phyloP scores from a whole-genome alignment of 2,329 filamentous ascomycete genomes.

The Sporothrix phasma region DNA sequence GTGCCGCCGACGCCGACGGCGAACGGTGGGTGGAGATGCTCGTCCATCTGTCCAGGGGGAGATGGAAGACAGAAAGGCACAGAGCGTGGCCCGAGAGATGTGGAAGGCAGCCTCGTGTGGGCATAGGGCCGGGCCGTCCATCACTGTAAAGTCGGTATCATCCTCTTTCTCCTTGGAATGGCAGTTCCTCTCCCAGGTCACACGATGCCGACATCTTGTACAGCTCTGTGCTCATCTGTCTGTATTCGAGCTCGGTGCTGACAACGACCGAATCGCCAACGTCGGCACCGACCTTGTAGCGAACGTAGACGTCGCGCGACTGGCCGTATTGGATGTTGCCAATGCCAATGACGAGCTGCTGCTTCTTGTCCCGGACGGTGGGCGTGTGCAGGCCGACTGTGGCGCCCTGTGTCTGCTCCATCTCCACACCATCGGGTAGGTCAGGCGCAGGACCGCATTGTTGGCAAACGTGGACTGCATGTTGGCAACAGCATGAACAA shows the following conservation, averaged over 20 bases:
- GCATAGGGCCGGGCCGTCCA: constrained; percentile 20
- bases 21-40: constrained; percentile 25
- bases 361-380: constrained; percentile 4
- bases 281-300: constrained; percentile 22
- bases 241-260: constrained; percentile 28
- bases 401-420: constrained; percentile 32
- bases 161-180: neutral
- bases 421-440: constrained; percentile 28
- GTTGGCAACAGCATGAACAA: constrained; percentile 52
- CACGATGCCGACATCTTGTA: neutral
- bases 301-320: constrained; percentile 44
- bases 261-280: constrained; percentile 20
- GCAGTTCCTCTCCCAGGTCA: neutral
- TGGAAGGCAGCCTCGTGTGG: constrained; percentile 39
- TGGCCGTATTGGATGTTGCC: constrained; percentile 53
- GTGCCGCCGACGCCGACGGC: neutral
- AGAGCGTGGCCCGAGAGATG: constrained; percentile 39
- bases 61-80: constrained; percentile 38
- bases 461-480: constrained; percentile 49
- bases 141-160: neutral
- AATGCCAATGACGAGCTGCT: constrained; percentile 31
- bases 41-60: constrained; percentile 32
- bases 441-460: constrained; percentile 34
- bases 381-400: constrained; percentile 27
- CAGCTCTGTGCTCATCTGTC: constrained; percentile 21